Conservation (phyloP, 148 eudicot genomes). For the Silene latifolia region DNA sequence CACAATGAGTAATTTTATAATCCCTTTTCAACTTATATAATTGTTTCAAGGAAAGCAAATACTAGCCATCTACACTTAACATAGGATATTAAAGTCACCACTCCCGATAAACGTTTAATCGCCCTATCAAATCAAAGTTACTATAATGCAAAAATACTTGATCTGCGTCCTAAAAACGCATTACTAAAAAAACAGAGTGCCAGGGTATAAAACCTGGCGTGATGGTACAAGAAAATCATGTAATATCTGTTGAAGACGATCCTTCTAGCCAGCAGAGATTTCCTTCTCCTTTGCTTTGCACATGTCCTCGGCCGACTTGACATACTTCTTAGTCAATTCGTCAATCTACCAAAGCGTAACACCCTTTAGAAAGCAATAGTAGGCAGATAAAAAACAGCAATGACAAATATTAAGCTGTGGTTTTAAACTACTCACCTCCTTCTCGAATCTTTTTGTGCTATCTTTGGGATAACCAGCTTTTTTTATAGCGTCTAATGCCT, state of each 20-base stretch:
- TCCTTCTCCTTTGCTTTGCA: slow-evolving; percentile 52
- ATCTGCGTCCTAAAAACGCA: slow-evolving; percentile 6
- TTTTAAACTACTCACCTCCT: slow-evolving; percentile 56
- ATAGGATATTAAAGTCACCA: background rate
- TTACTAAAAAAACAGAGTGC: background rate
- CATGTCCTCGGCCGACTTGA: slow-evolving; percentile 50
- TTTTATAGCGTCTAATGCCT: slow-evolving; percentile 86
- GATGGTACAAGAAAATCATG: background rate
- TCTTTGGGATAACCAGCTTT: slow-evolving; percentile 78
- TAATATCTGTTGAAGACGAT: background rate
- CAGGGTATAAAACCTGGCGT: background rate
- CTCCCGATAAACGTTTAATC: background rate
- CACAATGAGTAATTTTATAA: background rate
- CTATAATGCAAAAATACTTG: background rate
- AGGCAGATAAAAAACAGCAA: background rate
- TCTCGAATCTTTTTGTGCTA: slow-evolving; percentile 78
- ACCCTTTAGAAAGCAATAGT: background rate
- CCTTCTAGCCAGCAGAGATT: slow-evolving; percentile 33
- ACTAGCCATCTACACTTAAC: background rate
- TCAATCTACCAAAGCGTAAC: slow-evolving; percentile 29
- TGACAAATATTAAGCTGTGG: background rate
- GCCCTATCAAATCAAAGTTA: background rate
- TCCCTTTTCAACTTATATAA: background rate
- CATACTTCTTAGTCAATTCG: slow-evolving; percentile 44
- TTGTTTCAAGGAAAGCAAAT: background rate